These are phyloP conservation scores for Calvatia gigantea DNA, from an alignment of 768 basidiomycete species.

Conservation along the genomic window DNA sequence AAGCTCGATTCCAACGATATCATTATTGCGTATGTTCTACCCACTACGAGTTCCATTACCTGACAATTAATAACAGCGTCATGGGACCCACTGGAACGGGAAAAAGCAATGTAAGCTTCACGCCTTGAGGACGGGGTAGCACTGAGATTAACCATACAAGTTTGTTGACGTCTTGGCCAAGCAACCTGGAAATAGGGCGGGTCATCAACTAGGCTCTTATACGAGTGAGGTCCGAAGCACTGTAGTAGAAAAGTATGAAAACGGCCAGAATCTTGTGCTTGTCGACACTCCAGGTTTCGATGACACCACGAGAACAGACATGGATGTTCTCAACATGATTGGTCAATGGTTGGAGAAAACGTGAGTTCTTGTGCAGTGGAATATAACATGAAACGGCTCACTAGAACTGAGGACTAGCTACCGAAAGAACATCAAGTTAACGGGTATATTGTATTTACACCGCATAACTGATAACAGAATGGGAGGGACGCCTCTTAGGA, in stretches of 20 bases:
- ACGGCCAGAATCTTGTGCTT: conserved; percentile 8
- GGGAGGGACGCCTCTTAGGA: conserved; percentile 47
- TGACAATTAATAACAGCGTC: not conserved
- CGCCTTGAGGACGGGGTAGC: not conserved
- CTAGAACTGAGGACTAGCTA: conserved; percentile 14
- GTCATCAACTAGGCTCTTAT: conserved; percentile 3
- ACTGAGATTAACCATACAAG: not conserved
- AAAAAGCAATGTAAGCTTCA: conserved; percentile 10
- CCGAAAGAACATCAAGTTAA: conserved; percentile 15
- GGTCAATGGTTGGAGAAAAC: conserved; percentile 6
- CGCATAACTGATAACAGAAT: conserved; percentile 28
- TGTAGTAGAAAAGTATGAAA: not conserved
- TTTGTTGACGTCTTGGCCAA: conserved; percentile 5
- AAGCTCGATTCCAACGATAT: not conserved
- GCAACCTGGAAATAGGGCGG: not conserved
- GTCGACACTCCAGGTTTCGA: conserved; percentile 18
- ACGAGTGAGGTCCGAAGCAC: conserved; percentile 6
- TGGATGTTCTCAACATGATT: conserved; percentile 10
- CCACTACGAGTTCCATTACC: not conserved
- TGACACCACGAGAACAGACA: conserved; percentile 7
- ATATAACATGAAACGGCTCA: too few species aligned
- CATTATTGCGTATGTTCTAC: conserved; percentile 8
- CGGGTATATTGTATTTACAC: conserved; percentile 14
- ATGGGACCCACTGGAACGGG: conserved; percentile 12
- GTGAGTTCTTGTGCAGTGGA: conserved; percentile 1